phyloP scores from a whole-genome alignment of 495 filamentous ascomycete species.

The Darksidea phi region DNA sequence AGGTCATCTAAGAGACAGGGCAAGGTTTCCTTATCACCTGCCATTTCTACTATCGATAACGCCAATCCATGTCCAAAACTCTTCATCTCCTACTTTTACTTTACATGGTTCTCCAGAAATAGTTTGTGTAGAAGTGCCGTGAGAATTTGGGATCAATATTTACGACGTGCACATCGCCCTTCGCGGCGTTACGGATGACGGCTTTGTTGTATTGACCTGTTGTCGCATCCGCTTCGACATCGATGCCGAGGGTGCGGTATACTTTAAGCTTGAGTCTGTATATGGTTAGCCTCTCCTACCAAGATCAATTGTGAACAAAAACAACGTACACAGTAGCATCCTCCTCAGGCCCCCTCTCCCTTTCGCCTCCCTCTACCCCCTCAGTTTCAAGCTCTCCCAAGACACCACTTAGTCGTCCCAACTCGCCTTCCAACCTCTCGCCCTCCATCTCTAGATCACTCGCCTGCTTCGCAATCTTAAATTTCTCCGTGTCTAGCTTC shows the following conservation, averaged over 20 bases:
- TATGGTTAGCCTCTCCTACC: not conserved
- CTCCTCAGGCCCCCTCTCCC: constrained; percentile 57
- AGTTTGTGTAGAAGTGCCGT: constrained; percentile 88
- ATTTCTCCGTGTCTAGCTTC: constrained; percentile 88
- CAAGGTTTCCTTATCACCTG: not conserved
- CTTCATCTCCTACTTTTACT: not conserved
- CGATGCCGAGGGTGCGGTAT: constrained; percentile 86
- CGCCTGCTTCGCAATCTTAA: constrained; percentile 84
- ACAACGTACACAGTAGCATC: constrained; percentile 48
- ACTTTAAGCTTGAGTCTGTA: constrained; percentile 78
- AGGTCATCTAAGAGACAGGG: no score
- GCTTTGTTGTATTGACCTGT: constrained; percentile 82
- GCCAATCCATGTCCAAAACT: not conserved
- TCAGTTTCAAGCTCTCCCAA: constrained; percentile 82
- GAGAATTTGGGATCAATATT: constrained; percentile 93
- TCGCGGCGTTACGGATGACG: constrained; percentile 78
- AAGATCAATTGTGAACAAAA: not conserved
- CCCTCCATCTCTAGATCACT: constrained; percentile 88
- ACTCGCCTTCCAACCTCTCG: constrained; percentile 78
- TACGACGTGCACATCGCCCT: constrained; percentile 91
- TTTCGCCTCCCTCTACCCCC: constrained; percentile 61
- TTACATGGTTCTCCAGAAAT: constrained; percentile 89
- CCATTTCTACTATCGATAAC: not conserved
- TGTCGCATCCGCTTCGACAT: constrained; percentile 73
- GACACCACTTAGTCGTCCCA: constrained; percentile 70